A percentile compares a stretch with the other conserved stretches of the same genome.
phyloP scores from a whole-genome alignment of 139 green algal genomes.

The Raphidocelis subcapitata region DNA sequence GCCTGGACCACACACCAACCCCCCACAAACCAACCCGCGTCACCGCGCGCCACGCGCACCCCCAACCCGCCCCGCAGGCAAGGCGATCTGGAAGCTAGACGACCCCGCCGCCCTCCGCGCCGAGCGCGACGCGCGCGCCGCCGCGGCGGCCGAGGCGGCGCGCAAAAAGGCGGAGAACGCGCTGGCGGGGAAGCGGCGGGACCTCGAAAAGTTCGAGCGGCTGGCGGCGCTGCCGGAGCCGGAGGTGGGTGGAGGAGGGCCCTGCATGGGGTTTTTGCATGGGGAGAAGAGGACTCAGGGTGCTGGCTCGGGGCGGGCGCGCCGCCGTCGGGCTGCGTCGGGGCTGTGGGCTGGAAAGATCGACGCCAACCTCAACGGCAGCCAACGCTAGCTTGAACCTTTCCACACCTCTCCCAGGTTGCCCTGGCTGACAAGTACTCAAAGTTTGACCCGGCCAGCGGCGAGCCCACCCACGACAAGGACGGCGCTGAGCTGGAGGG shows the following conservation, averaged over 20 bases:
- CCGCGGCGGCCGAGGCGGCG: slow-evolving; percentile 52
- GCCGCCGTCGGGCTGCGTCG: too few species aligned
- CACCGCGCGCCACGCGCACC: too few species aligned
- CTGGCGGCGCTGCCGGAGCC: slow-evolving; percentile 48
- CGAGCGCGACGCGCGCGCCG: slow-evolving; percentile 58
- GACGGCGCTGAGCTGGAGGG: slow-evolving; percentile 74
- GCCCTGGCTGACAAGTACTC: slow-evolving; percentile 69
- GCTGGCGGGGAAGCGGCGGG: slow-evolving; percentile 49
- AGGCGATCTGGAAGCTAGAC: slow-evolving; percentile 91
- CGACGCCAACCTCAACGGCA: not conserved
- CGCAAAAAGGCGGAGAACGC: slow-evolving; percentile 60
- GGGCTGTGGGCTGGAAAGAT: not conserved
- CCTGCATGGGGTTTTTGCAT: too few species aligned
- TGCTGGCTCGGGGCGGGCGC: too few species aligned
- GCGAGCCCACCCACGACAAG: slow-evolving; percentile 80
- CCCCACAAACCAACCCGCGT: too few species aligned
- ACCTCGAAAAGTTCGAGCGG: slow-evolving; percentile 70
- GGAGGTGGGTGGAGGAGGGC: slow-evolving; percentile 7
- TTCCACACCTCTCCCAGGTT: too few species aligned
- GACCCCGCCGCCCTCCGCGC: slow-evolving; percentile 76
- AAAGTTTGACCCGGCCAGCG: slow-evolving; percentile 59
- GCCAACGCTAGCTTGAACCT: too few species aligned
- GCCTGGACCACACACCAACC: too few species aligned
- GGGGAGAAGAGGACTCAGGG: too few species aligned
- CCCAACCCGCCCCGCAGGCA: slow-evolving; percentile 31